phyloP scores from a whole-genome alignment of 352 stramenopile genomes.

The Pilasporangium apinafurcum region DNA sequence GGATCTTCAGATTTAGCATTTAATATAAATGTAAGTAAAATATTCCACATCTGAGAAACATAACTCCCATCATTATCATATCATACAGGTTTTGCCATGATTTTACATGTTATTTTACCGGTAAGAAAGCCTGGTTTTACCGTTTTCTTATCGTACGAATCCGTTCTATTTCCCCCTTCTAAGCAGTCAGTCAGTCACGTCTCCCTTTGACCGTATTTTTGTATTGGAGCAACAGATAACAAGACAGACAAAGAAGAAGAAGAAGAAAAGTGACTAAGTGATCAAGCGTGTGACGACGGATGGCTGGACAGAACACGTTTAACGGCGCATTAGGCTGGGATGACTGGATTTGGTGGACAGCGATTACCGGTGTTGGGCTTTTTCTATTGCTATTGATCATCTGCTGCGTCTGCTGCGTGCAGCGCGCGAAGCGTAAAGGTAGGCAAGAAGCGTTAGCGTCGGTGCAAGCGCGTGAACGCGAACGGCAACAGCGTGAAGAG shows the following conservation, averaged over 20 bases:
- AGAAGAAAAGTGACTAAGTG: not conserved
- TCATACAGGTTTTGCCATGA: too few relatives aligned
- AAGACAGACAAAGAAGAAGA: too few relatives aligned
- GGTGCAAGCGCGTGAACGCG: slow-evolving; percentile 45
- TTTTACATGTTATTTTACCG: too few relatives aligned
- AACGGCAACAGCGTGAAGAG: slow-evolving; percentile 37
- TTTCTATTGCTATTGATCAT: slow-evolving; percentile 61
- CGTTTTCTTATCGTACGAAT: too few relatives aligned
- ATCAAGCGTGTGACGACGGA: slow-evolving; percentile 1
- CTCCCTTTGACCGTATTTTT: too few relatives aligned
- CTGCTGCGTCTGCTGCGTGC: slow-evolving; percentile 74
- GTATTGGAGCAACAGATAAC: not conserved
- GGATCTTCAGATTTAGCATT: too few relatives aligned
- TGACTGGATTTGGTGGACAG: slow-evolving; percentile 78
- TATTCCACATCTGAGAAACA: too few relatives aligned
- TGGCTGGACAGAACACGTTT: slow-evolving; percentile 47
- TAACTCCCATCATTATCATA: too few relatives aligned
- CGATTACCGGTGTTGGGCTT: slow-evolving; percentile 50
- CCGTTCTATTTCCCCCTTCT: too few relatives aligned
- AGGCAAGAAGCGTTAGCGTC: slow-evolving; percentile 51
- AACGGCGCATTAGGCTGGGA: slow-evolving; percentile 68
- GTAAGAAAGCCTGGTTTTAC: too few relatives aligned
- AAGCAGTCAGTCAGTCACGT: too few relatives aligned
- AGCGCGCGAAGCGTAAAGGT: slow-evolving; percentile 75
- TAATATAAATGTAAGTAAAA: too few relatives aligned